phyloP scores from a whole-genome alignment of 345 rosid genomes.

The Heritiera fomes region DNA sequence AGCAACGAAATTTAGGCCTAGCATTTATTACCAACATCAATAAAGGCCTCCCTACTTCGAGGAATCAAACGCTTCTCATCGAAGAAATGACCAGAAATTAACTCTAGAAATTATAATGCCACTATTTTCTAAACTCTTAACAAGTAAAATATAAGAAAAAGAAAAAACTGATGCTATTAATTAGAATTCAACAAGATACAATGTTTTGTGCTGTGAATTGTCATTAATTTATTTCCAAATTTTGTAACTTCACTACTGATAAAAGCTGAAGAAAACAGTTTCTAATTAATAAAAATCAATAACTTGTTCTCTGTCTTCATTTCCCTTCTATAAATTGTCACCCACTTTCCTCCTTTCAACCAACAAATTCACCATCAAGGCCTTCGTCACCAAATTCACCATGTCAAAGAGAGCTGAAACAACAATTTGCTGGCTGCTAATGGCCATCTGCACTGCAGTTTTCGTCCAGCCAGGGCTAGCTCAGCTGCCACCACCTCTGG shows the following conservation, averaged over 20 bases:
- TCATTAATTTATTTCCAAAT: background rate
- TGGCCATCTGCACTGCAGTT: background rate
- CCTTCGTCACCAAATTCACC: background rate
- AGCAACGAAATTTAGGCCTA: too few species aligned
- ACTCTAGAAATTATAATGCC: too few species aligned
- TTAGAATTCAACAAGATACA: background rate
- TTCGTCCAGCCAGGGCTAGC: background rate
- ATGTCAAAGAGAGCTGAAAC: slow-evolving; percentile 4
- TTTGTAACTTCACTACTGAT: background rate
- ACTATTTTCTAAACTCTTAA: too few species aligned
- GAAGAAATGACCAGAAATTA: too few species aligned
- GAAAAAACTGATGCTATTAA: background rate
- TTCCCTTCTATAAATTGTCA: slow-evolving; percentile 3
- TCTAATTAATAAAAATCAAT: background rate
- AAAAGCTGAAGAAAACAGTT: slow-evolving; percentile 2
- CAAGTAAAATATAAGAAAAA: too few species aligned
- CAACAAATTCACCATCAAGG: slow-evolving; percentile 10
- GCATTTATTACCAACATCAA: too few species aligned
- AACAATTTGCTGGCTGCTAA: background rate
- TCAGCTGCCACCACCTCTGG: background rate
- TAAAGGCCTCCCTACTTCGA: too few species aligned
- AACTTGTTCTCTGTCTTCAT: background rate
- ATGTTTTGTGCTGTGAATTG: background rate
- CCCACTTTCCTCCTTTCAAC: slow-evolving; percentile 2
- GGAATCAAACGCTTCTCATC: too few species aligned